Evolutionary conservation across 2,329 filamentous ascomycete species (phyloP), one percentile per base, ranked within the genome.

Genomic region (Apiospora koreana): DNA sequence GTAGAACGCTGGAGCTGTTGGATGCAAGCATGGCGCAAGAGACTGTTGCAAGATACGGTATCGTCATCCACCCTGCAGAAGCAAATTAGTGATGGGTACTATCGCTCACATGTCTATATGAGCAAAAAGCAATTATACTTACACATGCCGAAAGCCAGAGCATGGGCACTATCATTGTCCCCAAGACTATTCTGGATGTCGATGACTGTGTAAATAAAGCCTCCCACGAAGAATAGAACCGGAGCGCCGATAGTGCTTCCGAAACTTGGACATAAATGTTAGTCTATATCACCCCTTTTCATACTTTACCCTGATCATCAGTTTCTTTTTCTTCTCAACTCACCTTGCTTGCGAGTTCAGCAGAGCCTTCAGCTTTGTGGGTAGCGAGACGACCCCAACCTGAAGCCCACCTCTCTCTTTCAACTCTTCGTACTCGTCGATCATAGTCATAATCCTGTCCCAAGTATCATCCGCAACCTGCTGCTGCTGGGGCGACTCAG

Each of bases 81-180:
- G 18, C n/a, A n/a, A 35, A 35, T 58, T 7, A 25, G 23, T 16
- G 38, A n/a, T n/a, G n/a, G n/a, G n/a, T n/a, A 43, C 8, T 54
- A 6, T 8, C 16, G 1, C 1, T 38, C 23, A 18, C 3, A 21
- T 21, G 5, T 54, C 16, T 6, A 31, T 2, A 2, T 9, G 18
- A 2, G 18, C 18, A 23, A 62, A 10, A n/a, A 41, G 9, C 38
- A 12, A 4, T 10, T 7, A 6, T 0, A 74, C 78, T 75, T 72
- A 80, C 78, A 80, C 72, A 79, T 75, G n/a, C 78, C 78, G 67
- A 79, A 79, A 4, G 77, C 78, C 21, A 80, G 69, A 5, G 77
- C 76, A 38, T 79, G 78, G 4, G 77, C 76, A 0, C 75, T 78
- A 45, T 79, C 77, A 45, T 79, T 77, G 42, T 79, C 78, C 3